A percentile compares a stretch with the other conserved stretches of the same genome.
phyloP scores from a whole-genome alignment of 768 basidiomycete genomes.

The Suillus discolor region DNA sequence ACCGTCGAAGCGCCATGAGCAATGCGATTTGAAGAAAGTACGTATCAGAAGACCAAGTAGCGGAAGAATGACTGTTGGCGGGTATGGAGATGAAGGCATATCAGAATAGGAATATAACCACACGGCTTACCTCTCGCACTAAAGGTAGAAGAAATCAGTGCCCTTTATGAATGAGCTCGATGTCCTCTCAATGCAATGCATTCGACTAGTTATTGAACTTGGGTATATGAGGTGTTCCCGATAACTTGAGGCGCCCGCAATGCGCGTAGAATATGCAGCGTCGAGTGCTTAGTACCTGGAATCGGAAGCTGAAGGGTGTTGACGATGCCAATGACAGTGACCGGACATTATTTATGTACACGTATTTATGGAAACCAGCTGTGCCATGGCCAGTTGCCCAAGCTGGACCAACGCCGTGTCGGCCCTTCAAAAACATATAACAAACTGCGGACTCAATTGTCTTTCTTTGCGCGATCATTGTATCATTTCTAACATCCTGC shows the following conservation, averaged over 20 bases:
- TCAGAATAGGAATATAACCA: neutral
- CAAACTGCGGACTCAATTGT: neutral
- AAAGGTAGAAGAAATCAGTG: neutral
- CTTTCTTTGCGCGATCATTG: neutral
- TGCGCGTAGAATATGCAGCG: neutral
- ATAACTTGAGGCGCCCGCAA: neutral
- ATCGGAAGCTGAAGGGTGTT: neutral
- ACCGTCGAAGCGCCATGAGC: constrained; percentile 57
- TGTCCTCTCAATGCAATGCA: constrained; percentile 1
- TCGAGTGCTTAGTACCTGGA: neutral
- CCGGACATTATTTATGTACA: neutral
- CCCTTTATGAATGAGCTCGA: constrained; percentile 4
- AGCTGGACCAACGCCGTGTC: neutral
- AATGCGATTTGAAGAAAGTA: neutral
- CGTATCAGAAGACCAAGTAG: constrained; percentile 1
- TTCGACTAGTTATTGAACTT: neutral
- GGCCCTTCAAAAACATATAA: neutral
- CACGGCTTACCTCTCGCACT: neutral
- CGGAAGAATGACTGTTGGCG: neutral
- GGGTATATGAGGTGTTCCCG: neutral
- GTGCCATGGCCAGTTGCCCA: neutral
- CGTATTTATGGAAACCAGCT: neutral
- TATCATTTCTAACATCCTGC: neutral
- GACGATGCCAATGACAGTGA: neutral
- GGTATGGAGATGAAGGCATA: neutral